A percentile compares a stretch with the other conserved stretches of the same genome.
phyloP scores from a whole-genome alignment of 2,329 filamentous ascomycete species.

The Dothistroma septosporum region DNA sequence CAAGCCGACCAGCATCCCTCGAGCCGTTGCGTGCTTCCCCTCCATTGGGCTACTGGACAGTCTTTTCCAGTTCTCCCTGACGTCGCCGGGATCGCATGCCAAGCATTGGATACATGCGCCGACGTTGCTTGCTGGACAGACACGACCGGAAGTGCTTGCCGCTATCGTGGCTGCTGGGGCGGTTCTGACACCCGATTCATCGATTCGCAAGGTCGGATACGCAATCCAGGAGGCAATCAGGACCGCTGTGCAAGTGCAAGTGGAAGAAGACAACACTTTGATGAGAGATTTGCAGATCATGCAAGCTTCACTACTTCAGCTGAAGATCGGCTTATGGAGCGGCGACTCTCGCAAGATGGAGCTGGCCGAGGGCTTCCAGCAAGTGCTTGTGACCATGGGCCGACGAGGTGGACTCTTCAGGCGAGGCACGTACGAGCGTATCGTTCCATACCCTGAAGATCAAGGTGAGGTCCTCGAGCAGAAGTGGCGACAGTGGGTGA shows the following conservation, averaged over 20 bases:
- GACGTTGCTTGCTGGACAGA: conserved; percentile 53
- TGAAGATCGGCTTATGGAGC: conserved; percentile 56
- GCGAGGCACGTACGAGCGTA: conserved; percentile 39
- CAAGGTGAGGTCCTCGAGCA: conserved; percentile 54
- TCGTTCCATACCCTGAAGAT: conserved; percentile 53
- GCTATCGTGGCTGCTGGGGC: conserved; percentile 60
- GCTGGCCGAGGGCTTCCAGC: conserved; percentile 55
- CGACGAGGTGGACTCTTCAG: conserved; percentile 57
- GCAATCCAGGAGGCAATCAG: conserved; percentile 49
- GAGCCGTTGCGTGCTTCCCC: conserved; percentile 58
- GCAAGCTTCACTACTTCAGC: conserved; percentile 48
- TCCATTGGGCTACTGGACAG: conserved; percentile 58
- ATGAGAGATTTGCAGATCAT: conserved; percentile 51
- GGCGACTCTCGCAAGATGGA: conserved; percentile 58
- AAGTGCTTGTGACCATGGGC: conserved; percentile 52
- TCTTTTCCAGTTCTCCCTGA: conserved; percentile 58
- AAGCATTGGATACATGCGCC: conserved; percentile 60
- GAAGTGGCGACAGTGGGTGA: conserved; percentile 64
- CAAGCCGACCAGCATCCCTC: conserved; percentile 47
- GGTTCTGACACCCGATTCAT: conserved; percentile 53
- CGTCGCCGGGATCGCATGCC: conserved; percentile 53
- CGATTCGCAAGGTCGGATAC: conserved; percentile 58
- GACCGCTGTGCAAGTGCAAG: conserved; percentile 37
- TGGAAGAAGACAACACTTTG: conserved; percentile 49
- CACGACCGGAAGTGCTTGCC: conserved; percentile 57